Base-by-base conservation (phyloP, 2,329 filamentous ascomycete genomes). In the Ophiocordyceps camponoti-floridani region DNA sequence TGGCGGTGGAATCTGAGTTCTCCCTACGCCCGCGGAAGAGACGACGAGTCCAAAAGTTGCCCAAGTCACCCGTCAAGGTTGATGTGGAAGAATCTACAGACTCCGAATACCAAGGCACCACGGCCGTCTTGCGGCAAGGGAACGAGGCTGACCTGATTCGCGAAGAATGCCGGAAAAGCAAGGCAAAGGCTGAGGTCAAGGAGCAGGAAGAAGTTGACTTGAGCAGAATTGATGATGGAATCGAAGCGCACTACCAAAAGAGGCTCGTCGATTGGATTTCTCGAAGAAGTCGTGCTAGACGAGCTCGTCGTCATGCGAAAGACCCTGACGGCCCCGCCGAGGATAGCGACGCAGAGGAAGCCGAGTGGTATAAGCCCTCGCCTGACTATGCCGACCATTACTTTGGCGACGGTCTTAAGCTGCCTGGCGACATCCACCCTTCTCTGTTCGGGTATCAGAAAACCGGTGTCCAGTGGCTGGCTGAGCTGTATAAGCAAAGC, bases 361-460 rank as follows among this genome's bases (percentile, higher is more conserved):
- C 69, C 10, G 75, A 98, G 62, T 94, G 87, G 80, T 77, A 84
- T 51, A 82, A 85, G 54, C 84, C 87, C 4, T 87, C 93, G 51
- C 93, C 91, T 0, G 84, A 83, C 35, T 75, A 82, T 35, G 69
- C 82, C 0, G 88, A 95, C 58, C 74, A 84, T 43, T 63, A 72
- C 5, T 77, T 94, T 43, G 79, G 83, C 44, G 81, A 84, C 37
- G 82, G 76, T 3, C 76, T 93, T 46, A 82, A 75, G 44, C 69
- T 98, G 4, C 91, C 91, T 1, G 91, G 91, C 2, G 91, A 98
- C 54, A 89, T 98, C 8, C 88, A 84, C 51, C 86, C 87, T 0
- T 86, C 86, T 2, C 67, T 98, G 0, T 98, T 96, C 54, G 86
- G 93, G 50, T 98, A 98, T 52, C 91, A 98, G 56, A 95, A 94